phyloP scores from a whole-genome alignment of 345 rosid genomes.

The Aethionema arabicum region DNA sequence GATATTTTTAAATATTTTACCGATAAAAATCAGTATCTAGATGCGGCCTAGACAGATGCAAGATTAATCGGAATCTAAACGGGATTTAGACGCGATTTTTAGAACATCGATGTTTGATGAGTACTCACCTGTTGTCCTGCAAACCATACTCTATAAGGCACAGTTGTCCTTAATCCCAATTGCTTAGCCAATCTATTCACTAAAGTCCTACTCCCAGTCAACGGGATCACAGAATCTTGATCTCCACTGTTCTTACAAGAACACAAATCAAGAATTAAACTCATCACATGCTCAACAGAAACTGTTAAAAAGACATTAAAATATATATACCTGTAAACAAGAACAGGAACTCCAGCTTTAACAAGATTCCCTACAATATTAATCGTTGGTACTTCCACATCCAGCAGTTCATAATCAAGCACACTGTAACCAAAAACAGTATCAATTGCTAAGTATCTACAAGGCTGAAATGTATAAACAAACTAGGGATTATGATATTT shows the following conservation, averaged over 20 bases:
- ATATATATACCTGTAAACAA: conserved; percentile 75
- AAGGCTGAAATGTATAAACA: too few species aligned
- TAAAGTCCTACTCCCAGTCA: conserved; percentile 79
- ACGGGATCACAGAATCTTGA: conserved; percentile 94
- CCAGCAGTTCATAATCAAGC: conserved; percentile 73
- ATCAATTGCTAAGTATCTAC: conserved; percentile 13
- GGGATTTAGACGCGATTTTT: too few species aligned
- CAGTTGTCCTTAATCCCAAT: conserved; percentile 57
- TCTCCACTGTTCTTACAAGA: conserved; percentile 63
- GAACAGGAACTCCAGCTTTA: conserved; percentile 70
- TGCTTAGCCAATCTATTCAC: conserved; percentile 58
- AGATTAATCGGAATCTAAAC: too few species aligned
- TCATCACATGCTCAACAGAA: neutral
- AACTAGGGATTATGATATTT: too few species aligned
- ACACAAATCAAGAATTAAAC: conserved; percentile 5
- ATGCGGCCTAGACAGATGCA: too few species aligned
- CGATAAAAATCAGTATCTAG: too few species aligned
- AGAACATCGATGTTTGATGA: neutral
- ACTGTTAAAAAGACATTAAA: conserved; percentile 7
- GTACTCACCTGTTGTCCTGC: conserved; percentile 70
- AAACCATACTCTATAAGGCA: conserved; percentile 87
- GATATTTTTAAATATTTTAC: too few species aligned
- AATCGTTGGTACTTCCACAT: conserved; percentile 81
- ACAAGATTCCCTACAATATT: conserved; percentile 57
- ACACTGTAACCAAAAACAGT: conserved; percentile 45